Percentiles rank a stretch among this genome's conserved stretches.
Conservation (phyloP, 306 rosid genomes). For the Dryas octopetala region DNA sequence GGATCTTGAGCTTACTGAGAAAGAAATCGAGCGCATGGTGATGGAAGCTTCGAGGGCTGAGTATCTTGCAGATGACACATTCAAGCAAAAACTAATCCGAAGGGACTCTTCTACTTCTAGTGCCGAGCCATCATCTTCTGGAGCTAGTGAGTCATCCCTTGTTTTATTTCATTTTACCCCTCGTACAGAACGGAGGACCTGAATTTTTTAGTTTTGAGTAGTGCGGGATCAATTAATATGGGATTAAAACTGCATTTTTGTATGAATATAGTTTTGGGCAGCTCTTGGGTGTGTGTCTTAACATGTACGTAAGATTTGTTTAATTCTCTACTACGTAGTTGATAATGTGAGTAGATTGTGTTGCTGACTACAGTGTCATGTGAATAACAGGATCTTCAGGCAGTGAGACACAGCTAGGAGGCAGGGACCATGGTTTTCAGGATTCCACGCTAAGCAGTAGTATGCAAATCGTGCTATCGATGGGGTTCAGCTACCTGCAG, state of each 20-base stretch:
- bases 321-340: background rate
- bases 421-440: constrained; percentile 38
- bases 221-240: background rate
- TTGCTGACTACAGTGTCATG: constrained; percentile 18
- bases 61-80: constrained; percentile 55
- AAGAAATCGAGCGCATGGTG: constrained; percentile 88
- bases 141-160: constrained; percentile 66
- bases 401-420: constrained; percentile 41
- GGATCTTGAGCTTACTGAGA: constrained; percentile 97
- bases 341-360: constrained; percentile 3
- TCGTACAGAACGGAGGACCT: background rate
- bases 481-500: constrained; percentile 93
- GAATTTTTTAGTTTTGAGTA: background rate
- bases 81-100: constrained; percentile 51
- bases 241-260: background rate
- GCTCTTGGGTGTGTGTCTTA: background rate
- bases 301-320: background rate
- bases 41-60: constrained; percentile 90
- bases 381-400: constrained; percentile 57
- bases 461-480: constrained; percentile 61
- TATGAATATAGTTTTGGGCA: background rate
- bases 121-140: constrained; percentile 94
- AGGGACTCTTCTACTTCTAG: constrained; percentile 75
- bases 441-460: constrained; percentile 58
- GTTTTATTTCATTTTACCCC: background rate